phyloP scores from a whole-genome alignment of 805 yeast species.

The Saccharomycopsis capsularis region DNA sequence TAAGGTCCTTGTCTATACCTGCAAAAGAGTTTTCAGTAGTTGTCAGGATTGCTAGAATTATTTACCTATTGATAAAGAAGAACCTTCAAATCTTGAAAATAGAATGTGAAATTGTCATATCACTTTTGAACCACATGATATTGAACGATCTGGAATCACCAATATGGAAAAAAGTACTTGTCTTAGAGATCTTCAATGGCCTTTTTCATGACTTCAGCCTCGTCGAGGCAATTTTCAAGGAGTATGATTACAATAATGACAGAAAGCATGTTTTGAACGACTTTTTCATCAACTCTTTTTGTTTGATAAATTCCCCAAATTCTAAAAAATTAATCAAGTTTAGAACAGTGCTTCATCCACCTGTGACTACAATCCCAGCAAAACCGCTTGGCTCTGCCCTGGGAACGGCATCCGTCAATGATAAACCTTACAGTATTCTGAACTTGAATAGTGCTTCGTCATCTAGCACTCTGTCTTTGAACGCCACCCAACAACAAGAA shows the following conservation, averaged over 20 bases:
- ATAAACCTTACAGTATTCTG: too few relatives aligned
- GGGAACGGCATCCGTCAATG: neutral
- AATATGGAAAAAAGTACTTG: slow-evolving; percentile 66
- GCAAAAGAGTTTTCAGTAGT: slow-evolving; percentile 58
- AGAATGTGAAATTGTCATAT: slow-evolving; percentile 76
- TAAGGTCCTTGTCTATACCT: slow-evolving; percentile 54
- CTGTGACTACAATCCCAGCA: slow-evolving; percentile 20
- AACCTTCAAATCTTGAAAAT: slow-evolving; percentile 57
- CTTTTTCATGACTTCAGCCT: slow-evolving; percentile 50
- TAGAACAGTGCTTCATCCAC: slow-evolving; percentile 30
- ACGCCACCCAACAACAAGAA: neutral
- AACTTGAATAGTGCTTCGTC: neutral
- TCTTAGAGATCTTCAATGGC: slow-evolving; percentile 64
- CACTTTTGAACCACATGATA: slow-evolving; percentile 68
- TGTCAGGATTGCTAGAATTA: slow-evolving; percentile 69
- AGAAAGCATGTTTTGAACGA: slow-evolving; percentile 57
- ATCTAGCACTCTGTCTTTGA: neutral
- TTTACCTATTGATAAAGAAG: slow-evolving; percentile 53
- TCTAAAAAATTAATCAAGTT: slow-evolving; percentile 31
- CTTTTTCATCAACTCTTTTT: slow-evolving; percentile 38
- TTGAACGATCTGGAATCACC: slow-evolving; percentile 48
- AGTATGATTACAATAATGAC: slow-evolving; percentile 52
- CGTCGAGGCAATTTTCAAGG: slow-evolving; percentile 45
- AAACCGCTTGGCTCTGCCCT: neutral
- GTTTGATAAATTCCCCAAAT: slow-evolving; percentile 29